Base-by-base conservation (phyloP, 805 yeast species). In the Zygosaccharomyces pseudorouxii region DNA sequence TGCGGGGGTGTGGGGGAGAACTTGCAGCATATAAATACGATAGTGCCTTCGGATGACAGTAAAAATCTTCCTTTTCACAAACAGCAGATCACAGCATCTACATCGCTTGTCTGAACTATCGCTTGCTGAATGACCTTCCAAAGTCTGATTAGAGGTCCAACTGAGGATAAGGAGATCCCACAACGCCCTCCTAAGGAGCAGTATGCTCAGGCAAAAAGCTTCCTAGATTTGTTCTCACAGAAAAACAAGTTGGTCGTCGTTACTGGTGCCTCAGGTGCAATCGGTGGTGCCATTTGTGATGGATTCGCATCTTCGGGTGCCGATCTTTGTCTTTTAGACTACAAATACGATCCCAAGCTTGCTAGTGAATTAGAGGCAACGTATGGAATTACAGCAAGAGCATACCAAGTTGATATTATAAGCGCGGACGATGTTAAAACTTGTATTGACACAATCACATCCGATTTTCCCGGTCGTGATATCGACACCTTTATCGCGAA, bases 261-360 rank as follows among this genome's bases (percentile, higher is more conserved):
- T 49, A 86, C 95, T 12, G 96, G 96, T 39, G 86, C 88, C n/a
- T 82, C 90, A 14, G 75, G 84, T 45, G 96, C 95, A 33, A 87
- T 88, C 57, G 95, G 95, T 14, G 78, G 69, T 57, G 87, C 86
- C 4, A 83, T 86, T 31, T 93, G 93, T 46, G 86, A 82, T 64
- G 90, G 89, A 1, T 86, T 74, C 60, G 85, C 89, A 45, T 90
- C 86, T 68, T 89, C 90, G 5, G 96, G 96, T 42, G 95, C 95
- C 5, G 69, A 64, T 42, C 51, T 60, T 38, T 49, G 53, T 16
- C 37, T 55, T 28, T 19, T 55, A 46, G 58, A 55, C 45, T 53
- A 49, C 52, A 46, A 47, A 33, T 54, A 44, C 44, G 54, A 54
- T 22, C 52, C 50, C 3, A 51, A 48, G 18, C 40, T 53, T 22